Percentiles rank a stretch among this genome's conserved stretches.
Evolutionary conservation across 2,329 filamentous ascomycete genomes (phyloP).

Genomic region (Hyphodiscus sp.): DNA sequence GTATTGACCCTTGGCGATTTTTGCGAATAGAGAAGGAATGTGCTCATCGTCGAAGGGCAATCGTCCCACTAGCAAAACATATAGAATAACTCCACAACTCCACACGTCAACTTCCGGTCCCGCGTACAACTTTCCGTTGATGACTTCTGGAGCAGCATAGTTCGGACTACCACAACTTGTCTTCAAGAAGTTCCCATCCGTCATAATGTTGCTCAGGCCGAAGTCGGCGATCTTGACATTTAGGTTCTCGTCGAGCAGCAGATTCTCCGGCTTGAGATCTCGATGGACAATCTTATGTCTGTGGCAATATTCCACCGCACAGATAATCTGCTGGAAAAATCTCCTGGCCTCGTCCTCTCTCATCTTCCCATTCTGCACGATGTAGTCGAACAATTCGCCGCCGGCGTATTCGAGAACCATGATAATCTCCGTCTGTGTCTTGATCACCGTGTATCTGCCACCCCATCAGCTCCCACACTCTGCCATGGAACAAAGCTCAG

Average conservation of each 20-base stretch:
- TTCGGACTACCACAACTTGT: slow-evolving; percentile 98
- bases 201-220: slow-evolving; percentile 99
- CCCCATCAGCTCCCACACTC: slow-evolving; percentile 20
- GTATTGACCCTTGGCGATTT: slow-evolving; percentile 92
- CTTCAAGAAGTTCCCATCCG: slow-evolving; percentile 97
- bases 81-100: slow-evolving; percentile 91
- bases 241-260: slow-evolving; percentile 87
- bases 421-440: slow-evolving; percentile 88
- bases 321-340: slow-evolving; percentile 99
- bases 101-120: slow-evolving; percentile 97
- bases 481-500: background rate
- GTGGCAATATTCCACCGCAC: slow-evolving; percentile 97
- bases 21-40: slow-evolving; percentile 94
- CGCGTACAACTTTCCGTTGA: slow-evolving; percentile 94
- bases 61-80: slow-evolving; percentile 72
- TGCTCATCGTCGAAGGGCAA: slow-evolving; percentile 98
- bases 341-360: slow-evolving; percentile 87
- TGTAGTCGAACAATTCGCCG: slow-evolving; percentile 95
- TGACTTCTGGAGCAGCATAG: slow-evolving; percentile 96
- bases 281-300: slow-evolving; percentile 98
- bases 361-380: slow-evolving; percentile 89
- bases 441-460: slow-evolving; percentile 86
- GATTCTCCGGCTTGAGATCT: slow-evolving; percentile 94
- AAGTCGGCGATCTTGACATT: slow-evolving; percentile 99
- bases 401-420: slow-evolving; percentile 99